Evolutionary conservation across 768 basidiomycete genomes (phyloP), one percentile per base, ranked within the genome.

Genomic region (Pleurotus platypus): DNA sequence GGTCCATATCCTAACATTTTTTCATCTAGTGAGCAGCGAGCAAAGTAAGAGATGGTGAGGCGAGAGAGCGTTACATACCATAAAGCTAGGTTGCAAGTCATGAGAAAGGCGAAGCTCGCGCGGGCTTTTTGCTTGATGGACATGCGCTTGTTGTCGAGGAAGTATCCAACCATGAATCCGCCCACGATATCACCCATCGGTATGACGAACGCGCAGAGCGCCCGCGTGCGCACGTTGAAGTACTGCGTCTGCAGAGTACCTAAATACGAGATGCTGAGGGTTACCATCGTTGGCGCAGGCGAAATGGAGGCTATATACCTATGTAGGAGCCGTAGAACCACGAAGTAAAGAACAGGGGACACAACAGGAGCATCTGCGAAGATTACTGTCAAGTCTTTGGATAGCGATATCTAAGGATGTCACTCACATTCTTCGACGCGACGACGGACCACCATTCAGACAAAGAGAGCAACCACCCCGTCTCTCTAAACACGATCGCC

Each of bases 301-400:
- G 8, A 45, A 3, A 43, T 8, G 11, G 42, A 55, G 11, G 42
- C 57, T 49, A 22, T 30, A 30, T 30, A 62, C 64, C 70, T 26
- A 68, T 68, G 49, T 71, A 70, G 3, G 66, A 66, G 13, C 67
- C 67, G 40, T 69, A 71, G 56, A 71, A 71, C 70, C 70, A 71
- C 6, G 67, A 68, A 1, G 69, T 70, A 59, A 71, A 71, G 56
- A 71, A 70, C 6, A 71, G 58, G 2, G 70, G 70, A 57, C 67
- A 70, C 5, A 71, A 61, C 2, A 70, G 63, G 20, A 71, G 66
- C 38, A 71, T 69, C 67, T 70, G 39, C 7, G 5, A 42, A 38
- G 18, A 16, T 24, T 3, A 27, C 12, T 9, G 12, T n/a, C 30
- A 30, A 11, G 13, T 49, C 53, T 16, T 11, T 8, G 9, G 30